A percentile compares a stretch with the other conserved stretches of the same genome.
Evolutionary conservation across 441 rosid species (phyloP).

Genomic region (Omphalea diandra): DNA sequence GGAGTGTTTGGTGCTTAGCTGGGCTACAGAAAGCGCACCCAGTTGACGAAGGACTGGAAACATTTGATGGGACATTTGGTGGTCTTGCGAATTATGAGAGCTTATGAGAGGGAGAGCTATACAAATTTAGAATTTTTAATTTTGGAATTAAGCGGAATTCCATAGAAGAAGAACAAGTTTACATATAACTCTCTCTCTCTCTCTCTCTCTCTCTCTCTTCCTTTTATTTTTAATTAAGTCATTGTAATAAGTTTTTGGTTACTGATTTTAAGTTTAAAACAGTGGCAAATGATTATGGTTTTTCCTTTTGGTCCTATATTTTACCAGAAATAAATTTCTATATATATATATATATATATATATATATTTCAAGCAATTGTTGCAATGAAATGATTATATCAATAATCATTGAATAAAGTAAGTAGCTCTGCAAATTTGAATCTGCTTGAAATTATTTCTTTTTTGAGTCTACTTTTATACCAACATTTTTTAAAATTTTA

Average conservation of each 20-base stretch:
- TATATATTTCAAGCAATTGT: not conserved
- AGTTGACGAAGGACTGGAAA: not conserved
- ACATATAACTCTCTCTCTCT: not conserved
- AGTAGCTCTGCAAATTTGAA: too few species aligned
- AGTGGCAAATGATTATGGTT: not conserved
- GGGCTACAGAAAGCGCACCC: not conserved
- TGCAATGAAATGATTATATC: not conserved
- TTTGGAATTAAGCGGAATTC: not conserved
- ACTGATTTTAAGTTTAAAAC: constrained; percentile 3
- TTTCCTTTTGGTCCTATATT: too few species aligned
- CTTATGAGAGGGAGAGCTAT: not conserved
- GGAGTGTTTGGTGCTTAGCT: constrained; percentile 33
- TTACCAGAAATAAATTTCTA: too few species aligned
- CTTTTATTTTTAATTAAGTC: not conserved
- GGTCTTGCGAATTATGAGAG: not conserved
- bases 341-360: too few species aligned
- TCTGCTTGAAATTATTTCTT: not conserved
- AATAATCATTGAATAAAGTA: not conserved
- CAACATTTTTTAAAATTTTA: too few species aligned
- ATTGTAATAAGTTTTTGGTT: constrained; percentile 16
- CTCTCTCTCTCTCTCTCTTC: too few species aligned
- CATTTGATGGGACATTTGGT: not conserved
- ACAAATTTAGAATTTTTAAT: not conserved
- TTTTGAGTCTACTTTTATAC: too few species aligned
- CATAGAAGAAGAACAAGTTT: constrained; percentile 1